These are phyloP conservation scores for Artemisia argyi DNA, from an alignment of 129 eudicot species.

Conservation along the genomic window DNA sequence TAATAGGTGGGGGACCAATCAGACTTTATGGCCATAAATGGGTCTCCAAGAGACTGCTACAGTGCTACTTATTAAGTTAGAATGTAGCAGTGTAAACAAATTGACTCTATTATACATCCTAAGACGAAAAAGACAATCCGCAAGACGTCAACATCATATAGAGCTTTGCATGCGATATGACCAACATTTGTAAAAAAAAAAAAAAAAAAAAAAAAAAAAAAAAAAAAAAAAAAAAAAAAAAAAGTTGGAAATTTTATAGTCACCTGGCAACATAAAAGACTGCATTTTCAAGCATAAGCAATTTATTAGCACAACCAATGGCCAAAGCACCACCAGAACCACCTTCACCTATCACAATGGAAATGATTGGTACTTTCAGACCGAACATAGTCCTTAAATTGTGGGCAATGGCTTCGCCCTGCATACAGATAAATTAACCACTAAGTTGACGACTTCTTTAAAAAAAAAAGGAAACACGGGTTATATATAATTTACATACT, in stretches of 20 bases:
- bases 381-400: conserved; percentile 89
- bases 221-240: no score
- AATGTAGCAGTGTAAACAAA: neutral
- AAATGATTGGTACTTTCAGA: conserved; percentile 76
- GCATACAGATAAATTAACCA: conserved; percentile 25
- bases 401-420: conserved; percentile 95
- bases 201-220: no score
- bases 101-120: neutral
- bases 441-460: no score
- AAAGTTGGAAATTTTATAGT: conserved; percentile 5
- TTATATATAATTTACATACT: no score
- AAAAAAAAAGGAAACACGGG: no score
- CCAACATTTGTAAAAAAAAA: conserved; percentile 6
- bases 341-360: conserved; percentile 92
- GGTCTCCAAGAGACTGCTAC: conserved; percentile 17
- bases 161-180: neutral
- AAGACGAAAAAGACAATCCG: neutral
- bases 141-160: no score
- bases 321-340: conserved; percentile 95
- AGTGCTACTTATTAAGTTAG: neutral
- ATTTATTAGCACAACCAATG: conserved; percentile 75
- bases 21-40: conserved; percentile 2
- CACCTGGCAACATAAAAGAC: conserved; percentile 96
- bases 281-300: conserved; percentile 81
- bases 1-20: neutral